These are phyloP conservation scores for Diaporthe vaccinii DNA, from an alignment of 2,329 filamentous ascomycete genomes.

Conservation along the genomic window DNA sequence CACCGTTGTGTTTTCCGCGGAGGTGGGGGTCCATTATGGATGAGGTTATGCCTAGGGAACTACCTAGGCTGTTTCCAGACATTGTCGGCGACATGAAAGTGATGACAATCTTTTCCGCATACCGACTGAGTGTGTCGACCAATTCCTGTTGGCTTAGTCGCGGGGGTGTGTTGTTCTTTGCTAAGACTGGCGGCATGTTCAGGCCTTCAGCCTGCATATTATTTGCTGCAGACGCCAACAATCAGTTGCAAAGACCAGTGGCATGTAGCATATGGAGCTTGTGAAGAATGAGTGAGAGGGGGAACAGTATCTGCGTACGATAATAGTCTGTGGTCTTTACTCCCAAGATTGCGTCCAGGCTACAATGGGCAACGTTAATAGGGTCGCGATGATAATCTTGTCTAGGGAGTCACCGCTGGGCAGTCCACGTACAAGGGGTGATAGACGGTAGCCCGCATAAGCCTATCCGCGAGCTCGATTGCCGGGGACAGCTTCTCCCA, in stretches of 20 bases:
- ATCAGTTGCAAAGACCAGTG: not conserved
- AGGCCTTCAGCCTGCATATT: not conserved
- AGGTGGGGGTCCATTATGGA: not conserved
- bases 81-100: not conserved
- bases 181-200: not conserved
- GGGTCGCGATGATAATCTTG: too few species aligned
- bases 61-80: not conserved
- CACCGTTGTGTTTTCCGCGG: too few species aligned
- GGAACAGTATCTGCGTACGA: not conserved
- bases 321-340: not conserved
- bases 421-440: constrained; percentile 21
- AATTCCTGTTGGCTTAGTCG: not conserved
- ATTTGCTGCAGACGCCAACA: not conserved
- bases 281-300: not conserved
- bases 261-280: not conserved
- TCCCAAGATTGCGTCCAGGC: constrained; percentile 8
- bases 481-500: not conserved
- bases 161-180: not conserved
- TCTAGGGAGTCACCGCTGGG: not conserved
- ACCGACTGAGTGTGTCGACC: not conserved
- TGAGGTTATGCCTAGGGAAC: not conserved
- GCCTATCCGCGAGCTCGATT: constrained; percentile 15
- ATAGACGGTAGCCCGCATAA: not conserved
- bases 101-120: not conserved
- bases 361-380: not conserved